Percentiles rank a stretch among this genome's conserved stretches.
phyloP scores from a whole-genome alignment of 345 rosid species.

The Lepidium africanum region DNA sequence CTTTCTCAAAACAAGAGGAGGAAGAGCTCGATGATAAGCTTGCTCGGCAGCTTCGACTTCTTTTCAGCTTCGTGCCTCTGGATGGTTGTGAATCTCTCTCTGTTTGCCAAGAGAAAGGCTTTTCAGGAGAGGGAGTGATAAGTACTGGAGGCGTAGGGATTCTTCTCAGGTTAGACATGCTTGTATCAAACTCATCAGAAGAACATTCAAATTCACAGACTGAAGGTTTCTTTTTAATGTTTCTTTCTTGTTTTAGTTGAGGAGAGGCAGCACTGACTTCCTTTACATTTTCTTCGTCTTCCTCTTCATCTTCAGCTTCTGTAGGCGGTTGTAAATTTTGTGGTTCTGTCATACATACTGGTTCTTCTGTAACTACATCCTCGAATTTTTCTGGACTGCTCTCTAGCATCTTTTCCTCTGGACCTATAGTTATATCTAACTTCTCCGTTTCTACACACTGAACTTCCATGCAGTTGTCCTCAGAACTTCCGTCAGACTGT shows the following conservation, averaged over 20 bases:
- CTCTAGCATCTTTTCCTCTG: conserved; percentile 26
- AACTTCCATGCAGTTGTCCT: conserved; percentile 48
- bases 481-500: conserved; percentile 31
- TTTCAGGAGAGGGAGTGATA: conserved; percentile 36
- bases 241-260: conserved; percentile 24
- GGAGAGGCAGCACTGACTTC: conserved; percentile 2
- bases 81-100: conserved; percentile 34
- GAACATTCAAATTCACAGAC: conserved; percentile 23
- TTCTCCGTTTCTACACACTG: conserved; percentile 49
- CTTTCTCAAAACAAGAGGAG: conserved; percentile 26
- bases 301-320: conserved; percentile 11
- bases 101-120: conserved; percentile 23
- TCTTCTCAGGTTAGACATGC: conserved; percentile 45
- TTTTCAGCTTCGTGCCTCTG: conserved; percentile 37
- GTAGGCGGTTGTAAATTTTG: not conserved
- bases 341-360: conserved; percentile 4
- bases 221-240: conserved; percentile 2
- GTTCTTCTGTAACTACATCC: conserved; percentile 26
- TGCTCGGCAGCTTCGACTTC: conserved; percentile 71
- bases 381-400: conserved; percentile 19
- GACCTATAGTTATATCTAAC: conserved; percentile 21
- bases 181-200: conserved; percentile 36
- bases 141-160: conserved; percentile 10
- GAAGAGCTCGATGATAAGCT: conserved; percentile 31
- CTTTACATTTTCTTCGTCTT: conserved; percentile 9